Base-by-base conservation (phyloP, 1,139 yeast genomes). In the Hemisphaericaspora lyxosophila region DNA sequence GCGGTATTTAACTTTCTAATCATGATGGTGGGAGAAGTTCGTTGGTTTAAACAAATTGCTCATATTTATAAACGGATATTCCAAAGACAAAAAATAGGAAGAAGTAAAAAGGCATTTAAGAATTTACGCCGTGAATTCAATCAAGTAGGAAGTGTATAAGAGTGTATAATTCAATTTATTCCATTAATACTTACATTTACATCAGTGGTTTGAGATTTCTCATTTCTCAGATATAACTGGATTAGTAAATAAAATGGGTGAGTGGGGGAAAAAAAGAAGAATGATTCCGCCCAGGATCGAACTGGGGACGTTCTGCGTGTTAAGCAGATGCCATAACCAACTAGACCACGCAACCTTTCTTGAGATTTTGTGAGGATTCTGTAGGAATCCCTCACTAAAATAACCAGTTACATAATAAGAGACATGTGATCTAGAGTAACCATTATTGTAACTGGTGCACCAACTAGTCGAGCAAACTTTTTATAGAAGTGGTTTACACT, bases 251-350 rank as follows among this genome's bases (percentile, higher is more conserved):
- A 6, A 19, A 6, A 19, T 6, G 7, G 7, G 8, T 19, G 8
- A 19, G 8, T 6, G 8, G 8, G 6, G 6, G 22, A 6, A 31
- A 34, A 44, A 42, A 50, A 56, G 60, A 58, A 48, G 48, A 58
- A 56, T 88, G 96, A 85, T 85, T 85, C 80, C 84, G 88, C 96
- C 96, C 96, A 87, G 96, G 96, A 85, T 88, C 96, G 96, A 88
- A 88, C 96, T 86, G 96, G 96, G 96, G 96, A 88, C 96, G 90
- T 86, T 85, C 90, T 85, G 95, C 95, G 95, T 87, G 96, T 87
- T 86, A 87, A 85, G 95, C 95, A 86, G 90, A 84, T 85, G 95
- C 94, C 95, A 86, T 87, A 78, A 87, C 95, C 95, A 70, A 86
- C 95, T 87, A 87, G 95, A 87, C 95, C 95, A 87, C 87, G 63